phyloP scores from a whole-genome alignment of 2,329 filamentous ascomycete species.

The Paramyrothecium roridum region DNA sequence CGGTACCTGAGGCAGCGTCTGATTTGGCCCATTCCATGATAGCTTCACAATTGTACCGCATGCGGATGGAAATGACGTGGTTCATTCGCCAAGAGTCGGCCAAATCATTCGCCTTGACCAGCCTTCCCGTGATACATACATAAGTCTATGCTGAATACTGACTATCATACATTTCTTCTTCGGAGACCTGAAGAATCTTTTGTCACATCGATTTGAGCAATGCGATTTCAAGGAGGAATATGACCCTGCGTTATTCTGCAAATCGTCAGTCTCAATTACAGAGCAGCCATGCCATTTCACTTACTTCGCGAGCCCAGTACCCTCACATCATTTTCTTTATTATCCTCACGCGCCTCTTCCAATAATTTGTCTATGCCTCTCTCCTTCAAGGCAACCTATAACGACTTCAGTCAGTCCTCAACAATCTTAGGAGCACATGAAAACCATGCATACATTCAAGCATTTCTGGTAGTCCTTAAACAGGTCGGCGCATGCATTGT shows the following conservation, averaged over 20 bases:
- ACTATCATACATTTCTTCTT: too few relatives aligned
- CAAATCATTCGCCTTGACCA: too few relatives aligned
- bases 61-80: too few relatives aligned
- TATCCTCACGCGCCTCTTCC: constrained; percentile 85
- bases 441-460: constrained; percentile 60
- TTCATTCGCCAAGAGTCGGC: not conserved
- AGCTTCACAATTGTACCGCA: not conserved
- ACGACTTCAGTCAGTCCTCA: constrained; percentile 1
- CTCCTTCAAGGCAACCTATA: constrained; percentile 68
- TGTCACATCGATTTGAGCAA: too few relatives aligned
- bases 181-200: too few relatives aligned
- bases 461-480: constrained; percentile 90
- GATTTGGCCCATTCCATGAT: not conserved
- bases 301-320: constrained; percentile 40
- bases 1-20: not conserved
- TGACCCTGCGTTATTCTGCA: not conserved
- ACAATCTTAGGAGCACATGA: not conserved
- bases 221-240: constrained; percentile 1
- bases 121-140: too few relatives aligned
- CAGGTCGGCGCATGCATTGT: constrained; percentile 78
- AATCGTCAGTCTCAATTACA: not conserved
- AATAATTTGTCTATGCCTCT: constrained; percentile 91
- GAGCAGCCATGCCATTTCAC: constrained; percentile 4
- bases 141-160: too few relatives aligned
- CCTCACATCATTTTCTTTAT: constrained; percentile 76